Percentiles rank a stretch among this genome's conserved stretches.
phyloP scores from a whole-genome alignment of 1,139 yeast species.

The Arxiozyma telluris region DNA sequence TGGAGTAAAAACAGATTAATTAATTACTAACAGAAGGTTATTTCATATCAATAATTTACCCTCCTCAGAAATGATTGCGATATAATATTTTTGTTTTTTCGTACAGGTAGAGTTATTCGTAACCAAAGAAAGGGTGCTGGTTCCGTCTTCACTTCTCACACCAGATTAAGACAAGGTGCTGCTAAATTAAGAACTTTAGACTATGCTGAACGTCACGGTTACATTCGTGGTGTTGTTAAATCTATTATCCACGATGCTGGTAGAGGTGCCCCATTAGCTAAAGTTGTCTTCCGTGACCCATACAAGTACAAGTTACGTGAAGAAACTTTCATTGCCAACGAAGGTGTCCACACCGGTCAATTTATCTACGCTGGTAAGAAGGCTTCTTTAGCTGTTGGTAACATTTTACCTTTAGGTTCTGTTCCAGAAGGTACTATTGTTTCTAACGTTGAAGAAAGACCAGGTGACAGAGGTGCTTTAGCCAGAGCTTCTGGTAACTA shows the following conservation, averaged over 20 bases:
- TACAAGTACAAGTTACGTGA: conserved; percentile 96
- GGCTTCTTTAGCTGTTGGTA: conserved; percentile 96
- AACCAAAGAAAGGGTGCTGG: conserved; percentile 99
- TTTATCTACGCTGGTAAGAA: conserved; percentile 98
- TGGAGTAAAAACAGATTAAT: not conserved
- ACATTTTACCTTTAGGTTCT: conserved; percentile 91
- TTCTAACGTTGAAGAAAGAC: conserved; percentile 97
- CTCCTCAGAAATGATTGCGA: not conserved
- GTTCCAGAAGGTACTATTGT: conserved; percentile 99
- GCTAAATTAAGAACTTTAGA: conserved; percentile 99
- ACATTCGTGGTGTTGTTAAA: conserved; percentile 98
- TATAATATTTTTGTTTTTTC: not conserved
- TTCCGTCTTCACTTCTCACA: conserved; percentile 98
- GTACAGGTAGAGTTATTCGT: conserved; percentile 96
- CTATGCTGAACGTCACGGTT: conserved; percentile 99
- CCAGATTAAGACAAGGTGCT: conserved; percentile 99
- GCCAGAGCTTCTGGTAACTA: conserved; percentile 99
- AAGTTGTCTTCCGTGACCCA: conserved; percentile 99
- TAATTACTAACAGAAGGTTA: not conserved
- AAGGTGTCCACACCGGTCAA: conserved; percentile 99
- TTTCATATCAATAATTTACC: not conserved
- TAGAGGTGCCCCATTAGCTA: conserved; percentile 99
- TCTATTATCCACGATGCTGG: conserved; percentile 99
- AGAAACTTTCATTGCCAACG: conserved; percentile 98
- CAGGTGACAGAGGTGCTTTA: conserved; percentile 99